These are phyloP conservation scores for Auxenochlorella pyrenoidosa DNA, from an alignment of 139 green algal genomes.

Conservation along the genomic window DNA sequence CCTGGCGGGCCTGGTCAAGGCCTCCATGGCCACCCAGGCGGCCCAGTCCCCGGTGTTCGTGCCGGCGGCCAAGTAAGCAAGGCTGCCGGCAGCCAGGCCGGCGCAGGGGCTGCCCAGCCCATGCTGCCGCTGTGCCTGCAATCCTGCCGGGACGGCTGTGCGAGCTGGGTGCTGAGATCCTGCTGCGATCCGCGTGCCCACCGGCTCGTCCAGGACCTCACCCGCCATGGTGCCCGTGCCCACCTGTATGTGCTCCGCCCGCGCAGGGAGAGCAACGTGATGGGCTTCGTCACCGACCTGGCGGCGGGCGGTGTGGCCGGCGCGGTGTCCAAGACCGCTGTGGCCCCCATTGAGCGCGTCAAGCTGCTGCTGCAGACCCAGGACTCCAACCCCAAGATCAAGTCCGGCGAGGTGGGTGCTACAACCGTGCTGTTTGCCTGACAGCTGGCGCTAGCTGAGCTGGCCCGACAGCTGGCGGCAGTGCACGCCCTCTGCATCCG, in stretches of 20 bases:
- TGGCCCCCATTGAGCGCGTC: conserved; percentile 96
- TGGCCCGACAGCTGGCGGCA: background rate
- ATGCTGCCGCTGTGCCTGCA: no score
- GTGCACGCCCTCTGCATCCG: no score
- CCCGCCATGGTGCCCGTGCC: background rate
- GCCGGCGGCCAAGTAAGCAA: conserved; percentile 23
- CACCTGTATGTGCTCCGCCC: background rate
- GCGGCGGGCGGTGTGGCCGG: conserved; percentile 78
- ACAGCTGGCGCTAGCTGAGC: no score
- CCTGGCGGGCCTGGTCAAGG: conserved; percentile 46
- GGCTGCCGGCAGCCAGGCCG: no score
- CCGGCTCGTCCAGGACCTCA: background rate
- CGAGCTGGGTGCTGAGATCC: no score
- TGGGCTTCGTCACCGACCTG: conserved; percentile 82
- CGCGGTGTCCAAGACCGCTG: conserved; percentile 94
- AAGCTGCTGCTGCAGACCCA: conserved; percentile 98
- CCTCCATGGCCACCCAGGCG: background rate
- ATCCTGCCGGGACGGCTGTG: no score
- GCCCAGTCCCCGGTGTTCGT: background rate
- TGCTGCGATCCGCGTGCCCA: background rate
- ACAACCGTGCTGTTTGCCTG: no score
- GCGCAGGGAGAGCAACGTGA: conserved; percentile 28
- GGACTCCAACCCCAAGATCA: conserved; percentile 84
- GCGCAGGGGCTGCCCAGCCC: no score
- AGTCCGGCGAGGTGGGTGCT: conserved; percentile 76